phyloP scores from a whole-genome alignment of 495 filamentous ascomycete genomes.

The Talaromyces wortmannii region DNA sequence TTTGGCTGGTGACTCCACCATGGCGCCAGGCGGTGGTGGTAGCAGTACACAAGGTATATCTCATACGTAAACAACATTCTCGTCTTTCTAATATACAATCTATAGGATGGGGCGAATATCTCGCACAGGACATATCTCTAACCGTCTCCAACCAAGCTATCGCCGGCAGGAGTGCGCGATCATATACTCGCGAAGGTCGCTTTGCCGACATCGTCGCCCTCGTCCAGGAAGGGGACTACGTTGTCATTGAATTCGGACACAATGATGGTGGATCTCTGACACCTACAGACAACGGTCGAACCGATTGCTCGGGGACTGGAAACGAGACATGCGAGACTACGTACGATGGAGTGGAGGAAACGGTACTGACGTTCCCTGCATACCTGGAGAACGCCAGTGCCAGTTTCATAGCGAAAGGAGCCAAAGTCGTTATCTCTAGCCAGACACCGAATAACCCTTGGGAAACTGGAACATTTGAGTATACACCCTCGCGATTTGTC shows the following conservation, averaged over 20 bases:
- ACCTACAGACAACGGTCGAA: slow-evolving; percentile 50
- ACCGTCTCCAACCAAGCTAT: slow-evolving; percentile 52
- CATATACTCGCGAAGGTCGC: slow-evolving; percentile 52
- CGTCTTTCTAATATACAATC: not conserved
- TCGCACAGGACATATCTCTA: slow-evolving; percentile 34
- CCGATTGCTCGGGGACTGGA: slow-evolving; percentile 48
- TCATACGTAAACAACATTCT: not conserved
- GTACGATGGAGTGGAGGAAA: slow-evolving; percentile 45
- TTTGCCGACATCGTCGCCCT: slow-evolving; percentile 45
- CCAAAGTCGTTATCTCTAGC: slow-evolving; percentile 52
- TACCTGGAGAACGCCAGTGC: slow-evolving; percentile 51
- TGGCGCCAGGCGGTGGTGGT: slow-evolving; percentile 36
- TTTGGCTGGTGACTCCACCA: slow-evolving; percentile 52
- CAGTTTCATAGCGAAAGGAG: slow-evolving; percentile 49
- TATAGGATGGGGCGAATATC: slow-evolving; percentile 55
- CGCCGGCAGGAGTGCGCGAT: slow-evolving; percentile 52
- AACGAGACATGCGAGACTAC: slow-evolving; percentile 46
- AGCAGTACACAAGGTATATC: slow-evolving; percentile 20
- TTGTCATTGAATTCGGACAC: slow-evolving; percentile 60
- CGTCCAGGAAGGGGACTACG: slow-evolving; percentile 45
- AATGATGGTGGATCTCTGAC: slow-evolving; percentile 57
- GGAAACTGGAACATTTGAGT: slow-evolving; percentile 44
- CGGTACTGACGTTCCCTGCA: slow-evolving; percentile 49
- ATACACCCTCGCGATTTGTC: slow-evolving; percentile 44
- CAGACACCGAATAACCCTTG: slow-evolving; percentile 60